These are phyloP conservation scores for Colletotrichum sp. DNA, from an alignment of 2,329 filamentous ascomycete species.

Conservation along the genomic window DNA sequence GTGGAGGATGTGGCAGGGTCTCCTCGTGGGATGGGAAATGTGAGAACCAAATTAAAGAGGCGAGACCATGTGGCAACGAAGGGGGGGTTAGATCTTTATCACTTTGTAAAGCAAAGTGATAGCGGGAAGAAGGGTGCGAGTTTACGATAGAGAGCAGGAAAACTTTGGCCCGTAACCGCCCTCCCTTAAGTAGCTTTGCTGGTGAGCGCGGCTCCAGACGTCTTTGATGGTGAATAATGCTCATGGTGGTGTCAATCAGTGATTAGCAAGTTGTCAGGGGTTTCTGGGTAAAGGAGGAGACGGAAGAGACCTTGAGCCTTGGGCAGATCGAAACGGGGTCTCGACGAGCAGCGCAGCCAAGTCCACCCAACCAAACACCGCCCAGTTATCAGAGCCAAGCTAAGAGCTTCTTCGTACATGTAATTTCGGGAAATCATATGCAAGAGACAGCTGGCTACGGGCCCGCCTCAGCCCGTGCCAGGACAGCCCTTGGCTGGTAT, in stretches of 20 bases:
- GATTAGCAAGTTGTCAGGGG: slow-evolving; percentile 19
- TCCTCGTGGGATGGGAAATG: slow-evolving; percentile 26
- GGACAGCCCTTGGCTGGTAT: slow-evolving; percentile 26
- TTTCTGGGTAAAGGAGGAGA: slow-evolving; percentile 17
- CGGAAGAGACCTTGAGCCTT: slow-evolving; percentile 6
- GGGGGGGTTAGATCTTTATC: neutral
- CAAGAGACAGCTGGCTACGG: slow-evolving; percentile 33
- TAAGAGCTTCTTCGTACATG: slow-evolving; percentile 16
- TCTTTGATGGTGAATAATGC: slow-evolving; percentile 4
- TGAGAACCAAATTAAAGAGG: neutral
- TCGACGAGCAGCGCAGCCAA: slow-evolving; percentile 10
- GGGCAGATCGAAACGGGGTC: slow-evolving; percentile 10
- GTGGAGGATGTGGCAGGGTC: slow-evolving; percentile 9
- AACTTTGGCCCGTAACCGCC: slow-evolving; percentile 1
- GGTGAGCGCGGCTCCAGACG: neutral
- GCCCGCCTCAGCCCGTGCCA: slow-evolving; percentile 32
- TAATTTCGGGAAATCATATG: slow-evolving; percentile 42
- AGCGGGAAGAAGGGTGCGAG: neutral
- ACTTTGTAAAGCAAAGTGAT: neutral
- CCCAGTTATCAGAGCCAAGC: slow-evolving; percentile 37
- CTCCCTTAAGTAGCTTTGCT: slow-evolving; percentile 19
- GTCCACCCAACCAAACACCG: slow-evolving; percentile 40
- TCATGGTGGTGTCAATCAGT: slow-evolving; percentile 23
- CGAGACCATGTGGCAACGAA: neutral
- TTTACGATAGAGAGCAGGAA: neutral